Percentiles rank a stretch among this genome's conserved stretches.
Evolutionary conservation across 2,329 filamentous ascomycete species (phyloP).

Genomic region (Xylaria digitata): DNA sequence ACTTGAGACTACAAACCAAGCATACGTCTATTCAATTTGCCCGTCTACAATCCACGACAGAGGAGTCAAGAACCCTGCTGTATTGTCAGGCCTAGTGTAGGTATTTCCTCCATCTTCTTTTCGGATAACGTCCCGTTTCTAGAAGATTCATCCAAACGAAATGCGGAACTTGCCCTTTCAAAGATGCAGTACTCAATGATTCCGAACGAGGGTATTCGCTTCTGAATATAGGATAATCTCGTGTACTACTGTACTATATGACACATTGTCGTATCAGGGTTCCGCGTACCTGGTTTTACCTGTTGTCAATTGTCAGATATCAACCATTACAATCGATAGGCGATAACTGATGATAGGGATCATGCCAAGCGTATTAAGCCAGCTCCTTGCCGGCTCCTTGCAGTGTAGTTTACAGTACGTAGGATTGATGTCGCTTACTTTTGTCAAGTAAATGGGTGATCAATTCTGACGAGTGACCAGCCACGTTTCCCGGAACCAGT

Average conservation of each 20-base stretch:
- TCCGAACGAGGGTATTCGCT: not conserved
- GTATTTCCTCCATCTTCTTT: not conserved
- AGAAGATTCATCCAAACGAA: slow-evolving; percentile 22
- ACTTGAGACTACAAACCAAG: not conserved
- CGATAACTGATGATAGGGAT: slow-evolving; percentile 16
- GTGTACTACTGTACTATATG: slow-evolving; percentile 21
- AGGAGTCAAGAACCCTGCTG: slow-evolving; percentile 2
- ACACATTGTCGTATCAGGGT: slow-evolving; percentile 21
- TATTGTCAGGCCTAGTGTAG: not conserved
- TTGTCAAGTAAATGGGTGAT: slow-evolving; percentile 31
- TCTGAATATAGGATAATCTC: slow-evolving; percentile 1
- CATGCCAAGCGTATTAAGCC: not conserved
- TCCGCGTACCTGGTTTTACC: slow-evolving; percentile 31
- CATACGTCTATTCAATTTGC: not conserved
- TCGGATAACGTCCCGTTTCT: slow-evolving; percentile 24
- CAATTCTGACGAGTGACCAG: slow-evolving; percentile 38
- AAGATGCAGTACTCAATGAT: not conserved
- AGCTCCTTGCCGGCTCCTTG: not conserved
- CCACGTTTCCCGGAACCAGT: slow-evolving; percentile 36
- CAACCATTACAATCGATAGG: slow-evolving; percentile 28
- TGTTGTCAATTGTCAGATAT: slow-evolving; percentile 24
- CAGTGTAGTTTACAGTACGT: not conserved
- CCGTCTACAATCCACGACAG: not conserved
- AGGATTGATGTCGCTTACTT: slow-evolving; percentile 24
- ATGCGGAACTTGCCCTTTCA: not conserved